Conservation (phyloP, 805 yeast genomes). For the Myxozyma neotropica region DNA sequence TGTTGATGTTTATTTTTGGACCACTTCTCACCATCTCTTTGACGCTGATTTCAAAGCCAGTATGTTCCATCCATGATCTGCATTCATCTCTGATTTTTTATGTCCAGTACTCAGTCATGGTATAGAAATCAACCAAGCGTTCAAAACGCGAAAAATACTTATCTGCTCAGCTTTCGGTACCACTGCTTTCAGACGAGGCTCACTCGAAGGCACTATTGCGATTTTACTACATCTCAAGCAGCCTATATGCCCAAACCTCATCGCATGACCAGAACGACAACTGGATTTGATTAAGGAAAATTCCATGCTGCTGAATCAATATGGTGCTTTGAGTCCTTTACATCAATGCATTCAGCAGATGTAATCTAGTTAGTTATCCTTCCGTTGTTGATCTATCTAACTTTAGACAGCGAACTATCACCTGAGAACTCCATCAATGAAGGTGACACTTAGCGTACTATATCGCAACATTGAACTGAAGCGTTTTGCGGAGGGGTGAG, state of each 20-base stretch:
- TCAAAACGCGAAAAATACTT: slow-evolving; percentile 3
- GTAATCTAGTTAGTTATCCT: slow-evolving; percentile 14
- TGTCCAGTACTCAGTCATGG: not conserved
- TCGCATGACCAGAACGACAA: slow-evolving; percentile 18
- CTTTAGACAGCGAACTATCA: not conserved
- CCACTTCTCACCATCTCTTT: slow-evolving; percentile 24
- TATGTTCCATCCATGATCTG: not conserved
- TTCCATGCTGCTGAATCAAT: slow-evolving; percentile 4
- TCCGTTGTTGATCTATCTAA: not conserved
- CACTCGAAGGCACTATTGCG: slow-evolving; percentile 14
- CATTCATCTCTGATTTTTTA: not conserved
- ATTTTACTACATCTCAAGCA: slow-evolving; percentile 21
- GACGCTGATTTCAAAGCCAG: slow-evolving; percentile 10
- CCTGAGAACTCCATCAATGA: not conserved
- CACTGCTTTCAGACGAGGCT: not conserved
- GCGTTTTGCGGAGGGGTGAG: too few species aligned
- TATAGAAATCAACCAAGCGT: slow-evolving; percentile 1
- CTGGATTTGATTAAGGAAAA: slow-evolving; percentile 6
- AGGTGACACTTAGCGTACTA: not conserved
- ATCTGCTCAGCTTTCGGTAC: not conserved
- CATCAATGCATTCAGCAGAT: slow-evolving; percentile 9
- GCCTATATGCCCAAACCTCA: slow-evolving; percentile 14
- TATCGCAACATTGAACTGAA: too few species aligned
- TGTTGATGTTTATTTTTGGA: too few species aligned
- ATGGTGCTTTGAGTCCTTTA: slow-evolving; percentile 7